Conservation (phyloP, 2,329 filamentous ascomycete species). For the Aspergillus viridinutans region DNA sequence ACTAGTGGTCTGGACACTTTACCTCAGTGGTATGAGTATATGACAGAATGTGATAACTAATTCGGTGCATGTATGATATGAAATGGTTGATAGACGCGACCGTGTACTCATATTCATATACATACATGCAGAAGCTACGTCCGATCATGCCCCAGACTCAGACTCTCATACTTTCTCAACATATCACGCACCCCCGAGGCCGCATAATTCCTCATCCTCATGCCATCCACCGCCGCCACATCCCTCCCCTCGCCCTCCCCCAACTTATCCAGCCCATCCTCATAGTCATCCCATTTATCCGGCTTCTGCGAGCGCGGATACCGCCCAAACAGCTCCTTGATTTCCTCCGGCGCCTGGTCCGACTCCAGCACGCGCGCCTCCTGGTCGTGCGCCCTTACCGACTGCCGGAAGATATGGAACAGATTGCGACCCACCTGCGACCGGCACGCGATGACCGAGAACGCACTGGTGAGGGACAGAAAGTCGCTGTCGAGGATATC, state of each 20-base stretch:
- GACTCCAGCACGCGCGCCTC: conserved; percentile 8
- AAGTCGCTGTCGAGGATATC: conserved; percentile 24
- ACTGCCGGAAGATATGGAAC: conserved; percentile 24
- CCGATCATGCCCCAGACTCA: conserved; percentile 19
- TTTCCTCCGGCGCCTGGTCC: conserved; percentile 10
- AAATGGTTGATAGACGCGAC: too few relatives aligned
- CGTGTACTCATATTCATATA: neutral
- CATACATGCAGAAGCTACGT: neutral
- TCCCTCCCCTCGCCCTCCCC: neutral
- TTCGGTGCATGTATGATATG: too few relatives aligned
- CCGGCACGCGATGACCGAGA: conserved; percentile 21
- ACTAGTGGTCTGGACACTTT: too few relatives aligned
- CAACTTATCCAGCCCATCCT: conserved; percentile 11
- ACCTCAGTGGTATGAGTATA: too few relatives aligned
- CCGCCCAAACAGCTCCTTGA: conserved; percentile 13
- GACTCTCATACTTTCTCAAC: conserved; percentile 20
- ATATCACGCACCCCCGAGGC: conserved; percentile 17
- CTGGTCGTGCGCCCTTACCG: conserved; percentile 16
- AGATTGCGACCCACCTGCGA: conserved; percentile 21
- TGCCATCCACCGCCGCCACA: neutral
- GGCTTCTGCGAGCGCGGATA: neutral
- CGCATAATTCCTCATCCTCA: neutral
- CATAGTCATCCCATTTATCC: conserved; percentile 8
- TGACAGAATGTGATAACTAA: too few relatives aligned
- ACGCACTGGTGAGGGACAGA: conserved; percentile 19